Evolutionary conservation across 2,329 filamentous ascomycete genomes (phyloP), one percentile per base, ranked within the genome.

Genomic region (Capronia coronata): DNA sequence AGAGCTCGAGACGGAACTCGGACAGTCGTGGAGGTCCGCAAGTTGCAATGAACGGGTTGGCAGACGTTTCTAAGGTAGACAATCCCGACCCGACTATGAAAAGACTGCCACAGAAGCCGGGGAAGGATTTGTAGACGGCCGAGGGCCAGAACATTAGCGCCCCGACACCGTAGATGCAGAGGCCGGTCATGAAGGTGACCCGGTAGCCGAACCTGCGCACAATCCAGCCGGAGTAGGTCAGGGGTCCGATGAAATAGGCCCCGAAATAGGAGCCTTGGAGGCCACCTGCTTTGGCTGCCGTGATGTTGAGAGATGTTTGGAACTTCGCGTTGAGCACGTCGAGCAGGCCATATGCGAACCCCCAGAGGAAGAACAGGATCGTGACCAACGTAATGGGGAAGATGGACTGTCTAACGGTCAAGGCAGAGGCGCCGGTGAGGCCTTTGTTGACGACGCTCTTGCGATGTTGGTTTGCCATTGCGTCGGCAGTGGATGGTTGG

Each of bases 101-200:
- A 59, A 86, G 74, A 22, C 53, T 52, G 29, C 58, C 78, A 60
- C 84, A 87, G 68, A 89, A 90, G 7, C 85, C 86, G 21, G 75
- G 79, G 61, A 89, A 90, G 13, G 80, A 85, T 38, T 76, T 75
- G 51, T 87, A 77, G 8, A 90, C 79, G 6, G 83, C 84, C 1
- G 83, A 84, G 0, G 87, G 87, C 87, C 86, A 93, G 69, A 91
- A 90, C 69, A 89, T 87, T 56, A 91, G 79, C 29, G 85, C 87
- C 1, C 84, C 84, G 3, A 80, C 73, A 1, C 83, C 81, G 65
- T 87, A 87, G 38, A 88, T 74, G 49, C 68, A 73, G 5, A 89
- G 73, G 30, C 86, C 87, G 22, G 83, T 74, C 52, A 93, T 90
- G 59, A 93, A 90, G 0, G 86, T 87, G 35, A 80, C 80, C 58